Base-by-base conservation (phyloP, 2,329 filamentous ascomycete species). In the Fusarium dimerum region DNA sequence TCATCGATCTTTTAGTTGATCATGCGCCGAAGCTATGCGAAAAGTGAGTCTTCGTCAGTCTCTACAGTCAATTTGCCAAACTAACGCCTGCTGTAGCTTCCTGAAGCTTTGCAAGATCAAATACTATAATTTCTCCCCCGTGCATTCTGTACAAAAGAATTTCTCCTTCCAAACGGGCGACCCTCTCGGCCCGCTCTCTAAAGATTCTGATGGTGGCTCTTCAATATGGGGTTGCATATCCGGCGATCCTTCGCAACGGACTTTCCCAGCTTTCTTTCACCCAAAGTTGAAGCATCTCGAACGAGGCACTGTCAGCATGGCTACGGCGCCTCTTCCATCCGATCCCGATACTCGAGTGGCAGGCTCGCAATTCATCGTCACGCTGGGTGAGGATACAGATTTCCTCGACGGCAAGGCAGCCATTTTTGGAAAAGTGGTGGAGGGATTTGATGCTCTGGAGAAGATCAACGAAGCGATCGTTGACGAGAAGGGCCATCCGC, bases 41-140 rank as follows among this genome's bases (percentile, higher is more conserved):
- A 76, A 99, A 97, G 91, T 95, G 78, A 79, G 89, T 80, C n/a
- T 20, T n/a, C 36, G 16, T 4, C 42, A 32, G n/a, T 20, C 36
- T 15, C 26, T 18, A 34, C 40, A 46, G 54, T 61, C 52, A 59
- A 57, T 48, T 43, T 17, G 17, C 32, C 48, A 47, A 49, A 48
- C 61, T 69, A 77, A 87, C 77, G 70, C 55, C 67, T 68, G 44
- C 68, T 45, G 11, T 73, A 95, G 91, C 81, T 97, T 99, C 73
- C 79, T 99, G 51, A 97, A 99, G 81, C 89, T 99, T 64, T 97
- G 94, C 84, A 97, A 97, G 77, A 80, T 92, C 74, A 99, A 97
- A 78, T 99, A 97, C 77, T 99, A 97, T 85, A 97, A 97, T 78
- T 97, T 95, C 72, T 87, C 92, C 6, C 94, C 93, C 26, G 78